Base-by-base conservation (phyloP, 768 basidiomycete species). In the Psilocybe cubensis region DNA sequence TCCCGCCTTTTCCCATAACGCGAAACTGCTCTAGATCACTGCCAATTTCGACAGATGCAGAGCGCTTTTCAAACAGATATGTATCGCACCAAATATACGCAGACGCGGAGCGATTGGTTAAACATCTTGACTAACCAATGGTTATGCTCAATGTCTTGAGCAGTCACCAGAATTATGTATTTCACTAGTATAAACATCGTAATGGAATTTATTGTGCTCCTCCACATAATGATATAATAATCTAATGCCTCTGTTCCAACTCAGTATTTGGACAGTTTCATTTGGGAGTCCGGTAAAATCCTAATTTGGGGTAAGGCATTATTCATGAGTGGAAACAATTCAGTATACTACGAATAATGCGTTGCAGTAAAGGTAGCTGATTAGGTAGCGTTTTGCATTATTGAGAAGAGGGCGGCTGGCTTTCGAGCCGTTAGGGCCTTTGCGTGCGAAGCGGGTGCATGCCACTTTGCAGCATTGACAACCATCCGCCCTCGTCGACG, bases 401-500 rank as follows among this genome's bases (percentile, higher is more conserved):
- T 48, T 28, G 46, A 48, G 46, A 14, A 46, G 7, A 23, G 45
- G 7, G 7, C 4, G 27, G 28, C 25, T 17, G 27, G 4, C 4
- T 6, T 20, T 25, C 27, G 6, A 31, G 5, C 10, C 24, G 24
- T 8, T n/a, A 27, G 25, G 28, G 24, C 56, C 42, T 52, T 29
- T 57, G 28, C 52, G 40, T 54, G 51, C 41, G 51, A 61, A 56
- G 53, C 59, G 54, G 53, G 43, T 25, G 23, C 28, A 24, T n/a
- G 4, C 31, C 14, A 31, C 24, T 20, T 14, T 40, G 29, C 29
- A 41, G 46, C 46, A 41, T 52, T 63, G 62, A 58, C 56, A 59
- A 60, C 45, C 51, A 44, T 63, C 60, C 62, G 60, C 58, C 38
- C 65, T 59, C 59, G 46, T 60, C 61, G 60, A 63, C 53, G 40